Conservation (phyloP, 805 yeast species). For the Suhomyces faveliae region DNA sequence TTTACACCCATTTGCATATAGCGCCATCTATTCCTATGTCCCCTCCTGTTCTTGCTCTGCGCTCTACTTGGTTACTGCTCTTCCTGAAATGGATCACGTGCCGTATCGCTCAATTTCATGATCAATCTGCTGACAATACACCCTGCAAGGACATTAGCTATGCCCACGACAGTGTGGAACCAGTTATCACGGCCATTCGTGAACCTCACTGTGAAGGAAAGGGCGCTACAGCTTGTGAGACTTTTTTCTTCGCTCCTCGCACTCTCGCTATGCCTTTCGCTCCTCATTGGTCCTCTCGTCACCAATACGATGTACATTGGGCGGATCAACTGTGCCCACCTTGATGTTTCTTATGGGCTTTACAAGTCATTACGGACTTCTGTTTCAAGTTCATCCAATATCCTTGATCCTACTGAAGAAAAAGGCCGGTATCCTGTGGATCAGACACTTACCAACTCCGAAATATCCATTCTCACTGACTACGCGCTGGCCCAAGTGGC, state of each 20-base stretch:
- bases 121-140: background rate
- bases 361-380: slow-evolving; percentile 43
- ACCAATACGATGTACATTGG: slow-evolving; percentile 24
- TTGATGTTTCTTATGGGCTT: slow-evolving; percentile 53
- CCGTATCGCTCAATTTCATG: background rate
- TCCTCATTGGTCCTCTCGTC: slow-evolving; percentile 27
- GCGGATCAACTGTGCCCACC: slow-evolving; percentile 49
- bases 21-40: too few species aligned
- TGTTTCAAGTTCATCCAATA: slow-evolving; percentile 12
- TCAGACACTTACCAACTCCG: slow-evolving; percentile 46
- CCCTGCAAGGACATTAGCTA: background rate
- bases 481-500: slow-evolving; percentile 48
- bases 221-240: slow-evolving; percentile 25
- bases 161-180: slow-evolving; percentile 1
- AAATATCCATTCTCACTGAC: slow-evolving; percentile 42
- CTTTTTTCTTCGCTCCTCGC: slow-evolving; percentile 19
- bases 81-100: background rate
- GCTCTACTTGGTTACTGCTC: background rate
- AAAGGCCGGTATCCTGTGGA: slow-evolving; percentile 23
- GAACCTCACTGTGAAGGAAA: slow-evolving; percentile 26
- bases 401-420: background rate
- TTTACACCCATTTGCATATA: too few species aligned
- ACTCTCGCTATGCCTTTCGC: slow-evolving; percentile 17
- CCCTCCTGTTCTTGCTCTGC: too few species aligned
- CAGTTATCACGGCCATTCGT: slow-evolving; percentile 16